Percentiles rank a stretch among this genome's conserved stretches.
Conservation (phyloP, 1,284 basidiomycete genomes). For the Heterobasidion occidentale region DNA sequence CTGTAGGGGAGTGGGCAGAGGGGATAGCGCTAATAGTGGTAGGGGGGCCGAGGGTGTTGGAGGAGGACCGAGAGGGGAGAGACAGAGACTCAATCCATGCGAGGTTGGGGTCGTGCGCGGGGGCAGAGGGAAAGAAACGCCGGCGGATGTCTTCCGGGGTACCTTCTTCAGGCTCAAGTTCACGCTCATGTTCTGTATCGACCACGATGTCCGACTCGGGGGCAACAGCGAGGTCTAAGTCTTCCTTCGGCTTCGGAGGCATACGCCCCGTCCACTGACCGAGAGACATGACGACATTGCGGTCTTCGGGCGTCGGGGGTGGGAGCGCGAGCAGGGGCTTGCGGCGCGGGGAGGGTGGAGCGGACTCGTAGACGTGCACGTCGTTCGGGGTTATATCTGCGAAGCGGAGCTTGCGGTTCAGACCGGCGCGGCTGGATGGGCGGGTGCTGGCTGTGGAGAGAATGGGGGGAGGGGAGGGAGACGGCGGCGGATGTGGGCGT, state of each 20-base stretch:
- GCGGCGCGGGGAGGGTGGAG: slow-evolving; percentile 55
- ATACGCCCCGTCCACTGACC: slow-evolving; percentile 31
- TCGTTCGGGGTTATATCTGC: slow-evolving; percentile 42
- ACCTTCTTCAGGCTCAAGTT: slow-evolving; percentile 51
- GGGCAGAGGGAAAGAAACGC: slow-evolving; percentile 75
- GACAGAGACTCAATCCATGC: slow-evolving; percentile 60
- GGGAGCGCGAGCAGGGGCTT: slow-evolving; percentile 29
- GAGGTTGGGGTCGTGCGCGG: slow-evolving; percentile 61
- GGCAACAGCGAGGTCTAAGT: background rate
- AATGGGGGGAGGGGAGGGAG: slow-evolving; percentile 19
- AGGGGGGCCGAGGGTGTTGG: slow-evolving; percentile 12
- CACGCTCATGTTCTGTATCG: background rate
- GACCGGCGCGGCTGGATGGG: slow-evolving; percentile 30
- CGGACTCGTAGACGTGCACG: slow-evolving; percentile 73
- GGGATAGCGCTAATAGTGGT: background rate
- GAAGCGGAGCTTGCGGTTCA: slow-evolving; percentile 38
- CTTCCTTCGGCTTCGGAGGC: background rate
- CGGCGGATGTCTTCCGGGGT: slow-evolving; percentile 77
- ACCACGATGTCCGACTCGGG: background rate
- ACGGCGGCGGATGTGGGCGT: slow-evolving; percentile 9
- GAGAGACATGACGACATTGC: slow-evolving; percentile 35
- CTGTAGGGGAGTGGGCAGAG: background rate
- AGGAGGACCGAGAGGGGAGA: slow-evolving; percentile 15
- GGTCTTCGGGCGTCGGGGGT: slow-evolving; percentile 37
- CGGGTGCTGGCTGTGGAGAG: slow-evolving; percentile 26